phyloP scores from a whole-genome alignment of 257 asterid genomes.

The Parsonsia alboflavescens region DNA sequence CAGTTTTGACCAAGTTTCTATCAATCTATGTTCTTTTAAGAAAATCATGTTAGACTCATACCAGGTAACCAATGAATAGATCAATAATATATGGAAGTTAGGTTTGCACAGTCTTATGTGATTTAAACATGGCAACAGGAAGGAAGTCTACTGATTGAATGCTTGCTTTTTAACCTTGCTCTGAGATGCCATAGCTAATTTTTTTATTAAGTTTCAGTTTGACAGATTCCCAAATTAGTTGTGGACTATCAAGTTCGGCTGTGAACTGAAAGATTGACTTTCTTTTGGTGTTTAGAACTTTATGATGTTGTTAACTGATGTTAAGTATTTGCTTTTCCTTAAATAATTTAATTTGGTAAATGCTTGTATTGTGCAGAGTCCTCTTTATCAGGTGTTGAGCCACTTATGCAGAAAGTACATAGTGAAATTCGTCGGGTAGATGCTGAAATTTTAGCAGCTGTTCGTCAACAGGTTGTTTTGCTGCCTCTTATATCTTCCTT shows the following conservation, averaged over 20 bases:
- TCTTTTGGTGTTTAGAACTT: background rate
- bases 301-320: constrained; percentile 2
- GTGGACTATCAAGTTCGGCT: background rate
- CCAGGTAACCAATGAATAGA: background rate
- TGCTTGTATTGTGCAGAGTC: constrained; percentile 59
- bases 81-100: background rate
- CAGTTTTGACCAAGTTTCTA: background rate
- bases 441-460: constrained; percentile 81
- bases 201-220: background rate
- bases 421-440: constrained; percentile 82
- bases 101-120: background rate
- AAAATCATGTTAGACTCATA: background rate
- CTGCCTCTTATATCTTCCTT: background rate
- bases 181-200: background rate
- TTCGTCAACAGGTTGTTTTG: constrained; percentile 83
- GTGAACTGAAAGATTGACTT: background rate
- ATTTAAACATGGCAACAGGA: background rate
- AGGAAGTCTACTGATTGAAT: background rate
- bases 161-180: background rate
- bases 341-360: constrained; percentile 20
- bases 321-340: constrained; percentile 4
- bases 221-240: background rate
- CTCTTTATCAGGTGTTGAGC: constrained; percentile 92
- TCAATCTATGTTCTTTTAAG: background rate
- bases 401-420: constrained; percentile 89